Evolutionary conservation across 2,329 filamentous ascomycete species (phyloP).

Genomic region (Aphanoascus verrucosus): DNA sequence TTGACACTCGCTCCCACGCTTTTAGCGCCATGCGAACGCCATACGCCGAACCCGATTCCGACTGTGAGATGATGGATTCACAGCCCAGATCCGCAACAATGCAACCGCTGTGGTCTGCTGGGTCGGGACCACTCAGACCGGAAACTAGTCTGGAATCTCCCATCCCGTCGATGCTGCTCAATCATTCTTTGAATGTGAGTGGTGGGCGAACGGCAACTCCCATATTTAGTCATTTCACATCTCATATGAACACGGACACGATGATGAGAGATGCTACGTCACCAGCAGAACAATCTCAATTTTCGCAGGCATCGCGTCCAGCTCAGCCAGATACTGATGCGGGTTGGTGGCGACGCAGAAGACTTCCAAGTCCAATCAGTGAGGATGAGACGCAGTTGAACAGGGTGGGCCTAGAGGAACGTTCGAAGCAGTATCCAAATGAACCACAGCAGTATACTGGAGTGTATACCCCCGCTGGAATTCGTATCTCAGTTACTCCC

Average conservation of each 20-base stretch:
- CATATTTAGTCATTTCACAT: slow-evolving; percentile 23
- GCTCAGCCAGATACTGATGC: background rate
- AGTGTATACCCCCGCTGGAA: background rate
- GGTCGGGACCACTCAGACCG: slow-evolving; percentile 15
- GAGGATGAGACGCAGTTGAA: slow-evolving; percentile 4
- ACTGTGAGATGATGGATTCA: slow-evolving; percentile 24
- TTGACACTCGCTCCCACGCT: background rate
- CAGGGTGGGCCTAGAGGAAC: background rate
- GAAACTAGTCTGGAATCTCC: slow-evolving; percentile 22
- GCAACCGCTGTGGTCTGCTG: slow-evolving; percentile 17
- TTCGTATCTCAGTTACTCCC: slow-evolving; percentile 2
- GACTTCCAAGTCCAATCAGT: slow-evolving; percentile 33
- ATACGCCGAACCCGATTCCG: slow-evolving; percentile 19
- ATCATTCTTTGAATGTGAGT: slow-evolving; percentile 25
- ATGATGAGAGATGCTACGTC: slow-evolving; percentile 13
- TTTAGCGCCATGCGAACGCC: slow-evolving; percentile 10
- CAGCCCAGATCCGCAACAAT: slow-evolving; percentile 17
- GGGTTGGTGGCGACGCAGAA: slow-evolving; percentile 18
- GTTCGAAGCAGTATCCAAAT: background rate
- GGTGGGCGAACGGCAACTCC: slow-evolving; percentile 24
- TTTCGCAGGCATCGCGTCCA: background rate
- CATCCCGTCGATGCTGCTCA: slow-evolving; percentile 23
- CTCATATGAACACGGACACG: slow-evolving; percentile 17
- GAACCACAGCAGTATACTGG: background rate
- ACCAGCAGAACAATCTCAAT: background rate